Conservation (phyloP, 768 basidiomycete genomes). For the Daedaleopsis nitida region DNA sequence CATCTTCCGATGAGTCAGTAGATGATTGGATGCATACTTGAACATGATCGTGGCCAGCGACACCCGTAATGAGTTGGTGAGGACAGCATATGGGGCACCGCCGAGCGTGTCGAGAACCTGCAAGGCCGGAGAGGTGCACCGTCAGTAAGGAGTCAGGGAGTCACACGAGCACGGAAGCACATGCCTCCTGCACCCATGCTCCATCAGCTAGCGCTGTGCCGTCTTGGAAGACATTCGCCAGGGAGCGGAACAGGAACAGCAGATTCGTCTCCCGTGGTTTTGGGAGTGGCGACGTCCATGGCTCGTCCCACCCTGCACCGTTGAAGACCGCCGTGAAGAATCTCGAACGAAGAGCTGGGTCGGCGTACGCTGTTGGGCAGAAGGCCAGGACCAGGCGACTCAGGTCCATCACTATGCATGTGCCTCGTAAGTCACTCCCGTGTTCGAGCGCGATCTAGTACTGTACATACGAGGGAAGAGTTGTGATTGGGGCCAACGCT, state of each 20-base stretch:
- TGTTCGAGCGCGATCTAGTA: not conserved
- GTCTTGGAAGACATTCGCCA: constrained; percentile 80
- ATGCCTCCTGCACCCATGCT: constrained; percentile 55
- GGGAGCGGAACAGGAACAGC: constrained; percentile 72
- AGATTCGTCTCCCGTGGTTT: constrained; percentile 87
- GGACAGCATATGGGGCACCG: constrained; percentile 50
- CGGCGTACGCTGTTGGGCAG: constrained; percentile 53
- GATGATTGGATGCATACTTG: constrained; percentile 62
- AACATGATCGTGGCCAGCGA: constrained; percentile 82
- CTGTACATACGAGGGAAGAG: constrained; percentile 65
- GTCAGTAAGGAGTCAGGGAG: not conserved
- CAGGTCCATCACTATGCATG: constrained; percentile 75
- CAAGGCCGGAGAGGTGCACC: not conserved
- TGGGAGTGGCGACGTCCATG: constrained; percentile 55
- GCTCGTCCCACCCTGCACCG: constrained; percentile 65
- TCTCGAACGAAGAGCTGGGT: constrained; percentile 43
- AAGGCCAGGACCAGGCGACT: constrained; percentile 73
- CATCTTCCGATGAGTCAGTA: not conserved
- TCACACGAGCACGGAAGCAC: constrained; percentile 11
- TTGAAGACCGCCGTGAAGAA: constrained; percentile 66
- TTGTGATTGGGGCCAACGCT: constrained; percentile 73
- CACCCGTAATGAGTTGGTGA: constrained; percentile 73
- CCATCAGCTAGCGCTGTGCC: constrained; percentile 43
- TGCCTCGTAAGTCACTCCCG: not conserved
- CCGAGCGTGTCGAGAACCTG: constrained; percentile 61